Percentiles rank a stretch among this genome's conserved stretches.
These are phyloP conservation scores for Metschnikowia reukaufii DNA, from an alignment of 805 yeast genomes.

Conservation along the genomic window DNA sequence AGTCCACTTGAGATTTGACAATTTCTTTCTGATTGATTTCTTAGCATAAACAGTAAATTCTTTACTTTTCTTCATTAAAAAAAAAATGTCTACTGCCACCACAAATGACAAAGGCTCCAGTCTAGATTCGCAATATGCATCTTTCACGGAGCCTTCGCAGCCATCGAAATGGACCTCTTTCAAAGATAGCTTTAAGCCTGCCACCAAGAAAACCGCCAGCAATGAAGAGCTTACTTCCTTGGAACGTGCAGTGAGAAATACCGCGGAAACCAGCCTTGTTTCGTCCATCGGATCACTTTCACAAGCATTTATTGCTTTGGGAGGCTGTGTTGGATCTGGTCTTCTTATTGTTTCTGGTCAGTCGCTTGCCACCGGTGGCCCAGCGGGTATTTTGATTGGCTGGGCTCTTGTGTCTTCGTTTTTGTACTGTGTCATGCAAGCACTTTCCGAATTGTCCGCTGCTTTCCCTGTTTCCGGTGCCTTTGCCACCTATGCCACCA, in stretches of 20 bases:
- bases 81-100: conserved; percentile 8
- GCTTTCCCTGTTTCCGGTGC: conserved; percentile 42
- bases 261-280: conserved; percentile 14
- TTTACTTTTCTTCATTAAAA: not conserved
- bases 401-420: conserved; percentile 43
- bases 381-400: conserved; percentile 37
- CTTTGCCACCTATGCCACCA: conserved; percentile 40
- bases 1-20: not conserved
- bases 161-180: conserved; percentile 14
- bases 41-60: not conserved
- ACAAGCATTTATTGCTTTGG: conserved; percentile 37
- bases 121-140: conserved; percentile 7
- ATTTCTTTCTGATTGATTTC: not conserved
- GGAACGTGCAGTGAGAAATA: conserved; percentile 17
- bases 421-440: conserved; percentile 45
- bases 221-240: conserved; percentile 13
- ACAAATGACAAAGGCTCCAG: conserved; percentile 9
- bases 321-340: conserved; percentile 45
- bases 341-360: conserved; percentile 41
- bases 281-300: conserved; percentile 19
- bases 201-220: conserved; percentile 1
- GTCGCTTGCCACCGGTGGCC: conserved; percentile 38
- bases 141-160: conserved; percentile 8
- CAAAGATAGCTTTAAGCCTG: conserved; percentile 18
- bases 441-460: conserved; percentile 41